phyloP scores from a whole-genome alignment of 148 eudicot species.

The Amaranthus cruentus region DNA sequence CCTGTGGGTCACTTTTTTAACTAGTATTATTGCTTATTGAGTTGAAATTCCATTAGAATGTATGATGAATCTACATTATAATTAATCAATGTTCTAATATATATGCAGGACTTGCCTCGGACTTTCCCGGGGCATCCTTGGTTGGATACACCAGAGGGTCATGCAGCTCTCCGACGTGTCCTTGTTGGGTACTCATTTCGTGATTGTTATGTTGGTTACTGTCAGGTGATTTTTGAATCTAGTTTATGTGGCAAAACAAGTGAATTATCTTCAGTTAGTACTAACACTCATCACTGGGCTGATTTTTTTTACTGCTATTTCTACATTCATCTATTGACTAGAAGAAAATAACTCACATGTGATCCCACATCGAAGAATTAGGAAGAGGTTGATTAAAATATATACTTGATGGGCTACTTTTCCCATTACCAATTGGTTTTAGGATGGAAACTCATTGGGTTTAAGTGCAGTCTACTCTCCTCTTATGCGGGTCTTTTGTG shows the following conservation, averaged over 20 bases:
- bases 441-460: too few relatives aligned
- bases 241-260: not conserved
- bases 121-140: slow-evolving; percentile 98
- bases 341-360: not conserved
- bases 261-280: not conserved
- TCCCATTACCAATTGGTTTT: too few relatives aligned
- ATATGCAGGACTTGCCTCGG: slow-evolving; percentile 80
- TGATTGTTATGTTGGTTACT: slow-evolving; percentile 95
- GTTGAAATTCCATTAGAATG: not conserved
- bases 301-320: not conserved
- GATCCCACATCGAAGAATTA: too few relatives aligned
- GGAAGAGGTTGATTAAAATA: too few relatives aligned
- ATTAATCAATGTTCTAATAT: slow-evolving; percentile 1
- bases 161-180: slow-evolving; percentile 89
- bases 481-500: too few relatives aligned
- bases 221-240: slow-evolving; percentile 56
- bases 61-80: not conserved
- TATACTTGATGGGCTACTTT: not conserved
- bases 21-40: slow-evolving; percentile 1
- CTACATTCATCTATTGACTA: not conserved
- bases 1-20: not conserved
- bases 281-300: not conserved
- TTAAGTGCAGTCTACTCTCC: too few relatives aligned
- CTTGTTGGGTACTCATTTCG: slow-evolving; percentile 97
- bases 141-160: slow-evolving; percentile 90